Evolutionary conservation across 1,284 basidiomycete genomes (phyloP).

Genomic region (Sanghuangporus sanghuang): DNA sequence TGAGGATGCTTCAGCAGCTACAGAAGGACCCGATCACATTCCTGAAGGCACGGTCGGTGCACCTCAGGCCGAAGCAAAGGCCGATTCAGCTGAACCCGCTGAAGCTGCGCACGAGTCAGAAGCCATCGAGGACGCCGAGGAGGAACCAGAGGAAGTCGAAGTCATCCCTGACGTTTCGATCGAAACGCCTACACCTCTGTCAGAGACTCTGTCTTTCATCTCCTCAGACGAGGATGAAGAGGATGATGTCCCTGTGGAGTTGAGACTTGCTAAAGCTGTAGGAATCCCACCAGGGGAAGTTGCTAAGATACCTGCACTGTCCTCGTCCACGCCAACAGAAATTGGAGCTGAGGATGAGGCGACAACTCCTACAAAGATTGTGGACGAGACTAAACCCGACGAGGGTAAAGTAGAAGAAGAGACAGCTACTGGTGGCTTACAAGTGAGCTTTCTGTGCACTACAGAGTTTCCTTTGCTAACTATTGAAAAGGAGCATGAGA

Average conservation of each 20-base stretch:
- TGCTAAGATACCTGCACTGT: background rate
- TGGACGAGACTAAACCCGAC: background rate
- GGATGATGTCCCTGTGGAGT: background rate
- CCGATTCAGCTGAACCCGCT: too few relatives aligned
- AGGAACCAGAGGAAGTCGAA: background rate
- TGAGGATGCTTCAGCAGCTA: background rate
- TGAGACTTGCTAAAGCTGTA: background rate
- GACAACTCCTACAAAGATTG: background rate
- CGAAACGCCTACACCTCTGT: constrained; percentile 7
- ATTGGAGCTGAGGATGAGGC: background rate
- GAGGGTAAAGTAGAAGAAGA: background rate
- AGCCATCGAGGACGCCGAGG: background rate
- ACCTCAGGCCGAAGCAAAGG: background rate
- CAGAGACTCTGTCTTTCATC: background rate
- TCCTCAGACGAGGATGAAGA: background rate
- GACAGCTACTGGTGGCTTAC: background rate
- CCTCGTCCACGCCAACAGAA: background rate
- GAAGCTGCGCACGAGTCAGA: background rate
- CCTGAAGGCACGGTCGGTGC: background rate
- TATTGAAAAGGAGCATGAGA: background rate
- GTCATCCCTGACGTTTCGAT: constrained; percentile 1
- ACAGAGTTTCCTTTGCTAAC: background rate
- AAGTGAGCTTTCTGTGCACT: background rate
- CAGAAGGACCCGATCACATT: background rate
- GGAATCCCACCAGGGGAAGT: background rate